A percentile compares a stretch with the other conserved stretches of the same genome.
Conservation (phyloP, 345 rosid genomes). For the Murraya koenigii region DNA sequence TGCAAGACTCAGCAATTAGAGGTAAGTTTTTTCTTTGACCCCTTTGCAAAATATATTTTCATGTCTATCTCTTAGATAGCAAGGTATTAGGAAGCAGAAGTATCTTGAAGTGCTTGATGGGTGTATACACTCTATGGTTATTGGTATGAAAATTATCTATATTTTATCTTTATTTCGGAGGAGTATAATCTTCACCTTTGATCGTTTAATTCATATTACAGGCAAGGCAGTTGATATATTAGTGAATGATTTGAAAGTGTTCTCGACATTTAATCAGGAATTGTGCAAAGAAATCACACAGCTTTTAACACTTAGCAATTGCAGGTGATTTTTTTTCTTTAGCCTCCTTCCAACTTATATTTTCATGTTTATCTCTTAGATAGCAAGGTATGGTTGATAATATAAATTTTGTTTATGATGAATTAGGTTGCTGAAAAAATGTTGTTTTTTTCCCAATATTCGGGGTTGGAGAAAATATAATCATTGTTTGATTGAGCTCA, state of each 20-base stretch:
- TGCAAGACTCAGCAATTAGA: too few relatives aligned
- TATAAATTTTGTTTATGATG: neutral
- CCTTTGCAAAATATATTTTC: too few relatives aligned
- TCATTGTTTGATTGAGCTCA: neutral
- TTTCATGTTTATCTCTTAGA: neutral
- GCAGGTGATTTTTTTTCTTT: constrained; percentile 46
- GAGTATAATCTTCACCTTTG: neutral
- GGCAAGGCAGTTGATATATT: constrained; percentile 80
- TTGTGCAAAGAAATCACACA: constrained; percentile 75
- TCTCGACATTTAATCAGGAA: constrained; percentile 68
- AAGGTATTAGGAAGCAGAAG: constrained; percentile 88
- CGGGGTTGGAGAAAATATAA: neutral
- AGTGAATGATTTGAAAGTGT: constrained; percentile 64
- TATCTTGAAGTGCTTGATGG: constrained; percentile 87
- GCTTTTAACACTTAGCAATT: constrained; percentile 70
- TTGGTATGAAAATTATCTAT: neutral
- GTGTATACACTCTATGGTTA: constrained; percentile 31
- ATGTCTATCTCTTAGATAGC: too few relatives aligned
- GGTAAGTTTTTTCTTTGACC: too few relatives aligned
- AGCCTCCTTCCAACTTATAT: neutral
- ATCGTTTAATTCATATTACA: constrained; percentile 21
- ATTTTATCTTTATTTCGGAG: neutral
- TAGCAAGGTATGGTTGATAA: constrained; percentile 8
- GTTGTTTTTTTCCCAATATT: neutral
- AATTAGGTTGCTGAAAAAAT: neutral